Evolutionary conservation across 257 asterid species (phyloP).

Genomic region (Nicotiana noctiflora): DNA sequence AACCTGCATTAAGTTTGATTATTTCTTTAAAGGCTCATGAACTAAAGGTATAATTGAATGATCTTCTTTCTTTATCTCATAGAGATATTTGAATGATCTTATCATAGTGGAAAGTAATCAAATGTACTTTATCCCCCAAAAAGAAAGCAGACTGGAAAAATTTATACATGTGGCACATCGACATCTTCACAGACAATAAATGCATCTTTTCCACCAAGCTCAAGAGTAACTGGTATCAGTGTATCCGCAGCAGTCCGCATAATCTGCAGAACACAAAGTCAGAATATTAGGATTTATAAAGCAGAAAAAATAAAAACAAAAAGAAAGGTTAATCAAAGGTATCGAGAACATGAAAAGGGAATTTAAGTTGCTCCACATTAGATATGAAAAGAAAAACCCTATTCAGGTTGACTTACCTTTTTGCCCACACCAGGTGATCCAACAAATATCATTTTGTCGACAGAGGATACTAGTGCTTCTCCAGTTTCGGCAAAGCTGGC

Average conservation of each 20-base stretch:
- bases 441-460: slow-evolving; percentile 88
- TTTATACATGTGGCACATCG: slow-evolving; percentile 76
- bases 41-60: neutral
- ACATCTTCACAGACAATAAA: slow-evolving; percentile 95
- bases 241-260: slow-evolving; percentile 88
- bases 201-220: slow-evolving; percentile 98
- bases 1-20: slow-evolving; percentile 46
- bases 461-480: slow-evolving; percentile 89
- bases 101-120: slow-evolving; percentile 1
- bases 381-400: neutral
- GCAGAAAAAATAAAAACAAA: neutral
- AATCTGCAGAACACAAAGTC: slow-evolving; percentile 45
- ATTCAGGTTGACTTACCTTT: slow-evolving; percentile 45
- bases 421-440: slow-evolving; percentile 98
- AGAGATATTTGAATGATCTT: neutral
- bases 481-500: slow-evolving; percentile 98
- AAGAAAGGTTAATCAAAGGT: neutral
- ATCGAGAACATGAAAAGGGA: neutral
- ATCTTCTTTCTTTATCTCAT: slow-evolving; percentile 1
- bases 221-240: slow-evolving; percentile 89
- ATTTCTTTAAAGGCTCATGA: neutral
- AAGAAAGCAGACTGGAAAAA: slow-evolving; percentile 6
- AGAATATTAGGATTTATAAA: neutral
- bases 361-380: neutral
- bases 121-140: neutral